These are phyloP conservation scores for Veloporphyrellus conicus DNA, from an alignment of 1,284 basidiomycete species.

Conservation along the genomic window DNA sequence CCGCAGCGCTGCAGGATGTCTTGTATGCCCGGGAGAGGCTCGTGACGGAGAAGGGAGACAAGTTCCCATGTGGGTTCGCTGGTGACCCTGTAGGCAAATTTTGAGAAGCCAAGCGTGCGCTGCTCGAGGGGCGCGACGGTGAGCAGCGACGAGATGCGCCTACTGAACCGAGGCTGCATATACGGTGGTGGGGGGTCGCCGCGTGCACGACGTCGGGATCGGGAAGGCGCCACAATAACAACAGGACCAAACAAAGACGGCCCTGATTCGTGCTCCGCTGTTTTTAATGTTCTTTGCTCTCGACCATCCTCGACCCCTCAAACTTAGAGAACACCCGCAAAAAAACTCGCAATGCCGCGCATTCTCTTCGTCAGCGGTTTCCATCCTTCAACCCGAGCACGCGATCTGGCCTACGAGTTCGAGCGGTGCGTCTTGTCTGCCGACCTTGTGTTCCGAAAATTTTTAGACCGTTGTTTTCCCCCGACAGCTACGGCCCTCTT, in stretches of 20 bases:
- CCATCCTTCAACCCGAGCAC: conserved; percentile 70
- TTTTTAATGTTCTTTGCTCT: conserved; percentile 20
- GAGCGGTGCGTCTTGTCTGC: conserved; percentile 57
- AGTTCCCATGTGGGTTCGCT: conserved; percentile 30
- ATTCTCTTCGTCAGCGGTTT: conserved; percentile 88
- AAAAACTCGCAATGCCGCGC: conserved; percentile 50
- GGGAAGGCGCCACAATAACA: conserved; percentile 40
- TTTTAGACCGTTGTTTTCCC: conserved; percentile 1
- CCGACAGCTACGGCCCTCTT: conserved; percentile 62
- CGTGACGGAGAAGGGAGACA: conserved; percentile 19
- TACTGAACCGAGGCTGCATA: conserved; percentile 16
- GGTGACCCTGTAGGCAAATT: conserved; percentile 23
- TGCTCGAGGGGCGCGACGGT: conserved; percentile 19
- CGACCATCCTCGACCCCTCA: conserved; percentile 2
- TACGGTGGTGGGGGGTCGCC: conserved; percentile 8
- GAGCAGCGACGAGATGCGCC: conserved; percentile 14
- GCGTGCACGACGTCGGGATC: not conserved
- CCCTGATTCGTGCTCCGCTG: conserved; percentile 33
- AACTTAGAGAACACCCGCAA: too few species aligned
- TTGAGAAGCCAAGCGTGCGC: conserved; percentile 24
- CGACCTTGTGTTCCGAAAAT: conserved; percentile 2
- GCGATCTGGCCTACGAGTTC: conserved; percentile 82
- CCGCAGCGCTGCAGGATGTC: conserved; percentile 29
- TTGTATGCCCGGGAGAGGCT: conserved; percentile 6
- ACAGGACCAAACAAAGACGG: conserved; percentile 33